Base-by-base conservation (phyloP, 257 asterid species). In the Jacaranda copaia region DNA sequence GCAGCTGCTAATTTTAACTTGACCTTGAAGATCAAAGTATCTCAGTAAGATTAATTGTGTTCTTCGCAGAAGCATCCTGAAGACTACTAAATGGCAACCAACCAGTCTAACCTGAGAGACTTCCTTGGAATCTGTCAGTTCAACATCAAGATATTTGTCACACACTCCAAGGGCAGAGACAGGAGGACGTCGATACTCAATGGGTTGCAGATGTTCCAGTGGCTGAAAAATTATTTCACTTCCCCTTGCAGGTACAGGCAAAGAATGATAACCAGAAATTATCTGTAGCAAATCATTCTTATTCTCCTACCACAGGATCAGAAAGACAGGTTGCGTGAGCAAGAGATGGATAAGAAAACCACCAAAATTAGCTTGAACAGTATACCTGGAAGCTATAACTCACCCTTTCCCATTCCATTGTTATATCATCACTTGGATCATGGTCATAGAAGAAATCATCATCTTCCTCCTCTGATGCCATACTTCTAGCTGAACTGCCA, bases 331-430 rank as follows among this genome's bases (percentile, higher is more conserved):
- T 55, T 61, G 77, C 61, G 32, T 25, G 32, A 42, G 62, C 51
- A 73, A 76, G 66, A 63, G 75, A 48, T 62, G 45, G 68, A 68
- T 81, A 51, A 70, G 68, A 51, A 63, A 59, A 57, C 59, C 74
- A 14, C 62, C 46, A 51, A 40, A 20, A 67, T 72, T 25, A 43
- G 46, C 71, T 73, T 72, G 73, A 68, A 77, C 8, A 14, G 11
- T 46, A 53, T 63, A 20, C 32, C 32, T 25, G 32, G 32, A 25
- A 25, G 32, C 32, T 35, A 35, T 42, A 68, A 82, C 90, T 82
- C 75, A 89, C 98, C 86, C 80, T 88, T 57, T 94, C 96, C 97
- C 98, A 94, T 80, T 90, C 91, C 87, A 89, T 75, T 71, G 87
- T 84, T 57, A 81, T 55, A 55, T 88, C 91, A 79, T 84, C 87